Conservation (phyloP, 2,329 filamentous ascomycete species). For the Dothideomycetidae sp. region DNA sequence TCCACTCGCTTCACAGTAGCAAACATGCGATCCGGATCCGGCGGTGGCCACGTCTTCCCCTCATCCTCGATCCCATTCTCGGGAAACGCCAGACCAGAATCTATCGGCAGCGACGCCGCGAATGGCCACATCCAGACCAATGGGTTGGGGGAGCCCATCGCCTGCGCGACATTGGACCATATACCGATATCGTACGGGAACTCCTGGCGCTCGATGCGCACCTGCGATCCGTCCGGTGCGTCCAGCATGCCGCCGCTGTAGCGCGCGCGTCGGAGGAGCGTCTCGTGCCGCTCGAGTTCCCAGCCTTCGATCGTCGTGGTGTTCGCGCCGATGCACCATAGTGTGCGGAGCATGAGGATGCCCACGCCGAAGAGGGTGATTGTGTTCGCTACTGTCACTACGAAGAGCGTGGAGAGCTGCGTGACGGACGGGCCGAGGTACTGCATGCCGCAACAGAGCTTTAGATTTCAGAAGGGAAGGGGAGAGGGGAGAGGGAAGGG, state of each 20-base stretch:
- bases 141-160: constrained; percentile 56
- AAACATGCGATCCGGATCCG: constrained; percentile 35
- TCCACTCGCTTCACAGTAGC: constrained; percentile 15
- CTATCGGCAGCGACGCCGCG: constrained; percentile 34
- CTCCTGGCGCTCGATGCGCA: constrained; percentile 50
- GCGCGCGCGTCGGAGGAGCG: constrained; percentile 30
- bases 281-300: constrained; percentile 41
- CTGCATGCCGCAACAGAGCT: constrained; percentile 17
- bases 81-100: constrained; percentile 46
- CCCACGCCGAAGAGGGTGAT: constrained; percentile 47
- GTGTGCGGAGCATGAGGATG: constrained; percentile 50
- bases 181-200: constrained; percentile 73
- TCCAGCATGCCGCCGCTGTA: constrained; percentile 42
- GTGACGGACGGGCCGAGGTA: constrained; percentile 55
- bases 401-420: constrained; percentile 47
- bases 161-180: constrained; percentile 57
- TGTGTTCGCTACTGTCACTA: constrained; percentile 44
- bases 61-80: constrained; percentile 61
- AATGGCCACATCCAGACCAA: constrained; percentile 59
- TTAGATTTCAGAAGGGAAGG: constrained; percentile 11
- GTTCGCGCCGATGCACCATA: constrained; percentile 51
- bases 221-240: constrained; percentile 39
- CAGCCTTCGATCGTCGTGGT: constrained; percentile 70
- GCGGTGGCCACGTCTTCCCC: constrained; percentile 33
- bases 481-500: background rate